Conservation (phyloP, 2,329 filamentous ascomycete genomes). For the Gnomoniopsis sp. region DNA sequence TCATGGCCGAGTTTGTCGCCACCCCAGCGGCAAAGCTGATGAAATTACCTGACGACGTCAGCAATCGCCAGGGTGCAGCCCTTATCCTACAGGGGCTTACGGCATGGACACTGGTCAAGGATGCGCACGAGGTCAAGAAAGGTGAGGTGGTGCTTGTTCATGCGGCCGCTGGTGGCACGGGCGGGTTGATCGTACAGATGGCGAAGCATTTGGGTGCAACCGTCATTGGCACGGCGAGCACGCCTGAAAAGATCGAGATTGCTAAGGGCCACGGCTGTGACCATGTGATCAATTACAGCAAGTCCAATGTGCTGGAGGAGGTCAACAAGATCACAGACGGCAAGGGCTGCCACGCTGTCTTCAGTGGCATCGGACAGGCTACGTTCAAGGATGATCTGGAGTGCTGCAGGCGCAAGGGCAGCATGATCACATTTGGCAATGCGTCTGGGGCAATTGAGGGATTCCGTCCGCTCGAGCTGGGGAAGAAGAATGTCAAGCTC, state of each 20-base stretch:
- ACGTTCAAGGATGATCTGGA: constrained; percentile 52
- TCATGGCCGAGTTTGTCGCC: constrained; percentile 56
- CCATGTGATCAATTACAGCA: constrained; percentile 67
- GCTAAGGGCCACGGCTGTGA: constrained; percentile 70
- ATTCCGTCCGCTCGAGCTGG: constrained; percentile 40
- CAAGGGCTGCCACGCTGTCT: constrained; percentile 72
- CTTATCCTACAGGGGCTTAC: constrained; percentile 77
- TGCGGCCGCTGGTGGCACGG: constrained; percentile 81
- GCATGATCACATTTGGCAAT: constrained; percentile 65
- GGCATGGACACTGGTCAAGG: constrained; percentile 72
- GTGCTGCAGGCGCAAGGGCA: constrained; percentile 47
- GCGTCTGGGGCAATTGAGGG: constrained; percentile 60
- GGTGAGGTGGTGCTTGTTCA: constrained; percentile 67
- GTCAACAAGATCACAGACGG: constrained; percentile 68
- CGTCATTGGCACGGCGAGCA: constrained; percentile 76
- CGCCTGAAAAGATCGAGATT: constrained; percentile 67
- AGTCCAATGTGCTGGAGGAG: constrained; percentile 53
- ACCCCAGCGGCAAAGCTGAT: constrained; percentile 53
- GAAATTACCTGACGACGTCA: constrained; percentile 61
- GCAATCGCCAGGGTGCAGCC: constrained; percentile 63
- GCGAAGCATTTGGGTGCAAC: constrained; percentile 70
- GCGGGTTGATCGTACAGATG: constrained; percentile 72
- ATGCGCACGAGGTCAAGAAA: constrained; percentile 43
- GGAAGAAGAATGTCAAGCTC: constrained; percentile 63
- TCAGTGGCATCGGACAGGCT: constrained; percentile 78